These are phyloP conservation scores for Eimeria zaria DNA, from an alignment of 169 alveolate genomes.

Conservation along the genomic window DNA sequence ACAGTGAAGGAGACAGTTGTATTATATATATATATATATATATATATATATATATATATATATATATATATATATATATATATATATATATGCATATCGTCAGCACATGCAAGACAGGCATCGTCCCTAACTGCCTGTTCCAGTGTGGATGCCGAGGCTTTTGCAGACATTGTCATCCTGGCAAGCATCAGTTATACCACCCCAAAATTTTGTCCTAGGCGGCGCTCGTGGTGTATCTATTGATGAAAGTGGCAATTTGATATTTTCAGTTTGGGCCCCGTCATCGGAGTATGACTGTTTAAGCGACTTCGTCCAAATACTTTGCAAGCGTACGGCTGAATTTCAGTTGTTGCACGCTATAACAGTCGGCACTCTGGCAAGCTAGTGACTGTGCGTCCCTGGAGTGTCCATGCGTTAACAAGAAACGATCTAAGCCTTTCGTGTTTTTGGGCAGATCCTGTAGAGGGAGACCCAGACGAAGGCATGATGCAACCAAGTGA, in stretches of 20 bases:
- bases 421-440: not conserved
- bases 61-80: too few relatives aligned
- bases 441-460: conserved; percentile 9
- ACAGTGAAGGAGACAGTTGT: too few relatives aligned
- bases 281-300: conserved; percentile 39
- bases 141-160: not conserved
- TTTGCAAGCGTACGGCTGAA: conserved; percentile 73
- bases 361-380: not conserved
- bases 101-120: not conserved
- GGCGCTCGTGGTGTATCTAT: conserved; percentile 39
- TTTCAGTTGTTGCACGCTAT: not conserved
- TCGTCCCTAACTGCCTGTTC: not conserved
- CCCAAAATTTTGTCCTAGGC: conserved; percentile 17
- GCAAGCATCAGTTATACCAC: conserved; percentile 33
- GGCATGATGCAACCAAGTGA: conserved; percentile 77
- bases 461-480: conserved; percentile 29
- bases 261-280: conserved; percentile 47
- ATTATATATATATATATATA: too few relatives aligned
- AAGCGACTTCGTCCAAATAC: not conserved
- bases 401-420: not conserved
- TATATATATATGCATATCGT: too few relatives aligned
- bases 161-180: conserved; percentile 11
- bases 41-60: too few relatives aligned
- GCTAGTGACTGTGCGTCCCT: not conserved
- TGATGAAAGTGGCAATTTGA: conserved; percentile 20